Base-by-base conservation (phyloP, 106 monocot species). In the Dioscorea dumetorum region DNA sequence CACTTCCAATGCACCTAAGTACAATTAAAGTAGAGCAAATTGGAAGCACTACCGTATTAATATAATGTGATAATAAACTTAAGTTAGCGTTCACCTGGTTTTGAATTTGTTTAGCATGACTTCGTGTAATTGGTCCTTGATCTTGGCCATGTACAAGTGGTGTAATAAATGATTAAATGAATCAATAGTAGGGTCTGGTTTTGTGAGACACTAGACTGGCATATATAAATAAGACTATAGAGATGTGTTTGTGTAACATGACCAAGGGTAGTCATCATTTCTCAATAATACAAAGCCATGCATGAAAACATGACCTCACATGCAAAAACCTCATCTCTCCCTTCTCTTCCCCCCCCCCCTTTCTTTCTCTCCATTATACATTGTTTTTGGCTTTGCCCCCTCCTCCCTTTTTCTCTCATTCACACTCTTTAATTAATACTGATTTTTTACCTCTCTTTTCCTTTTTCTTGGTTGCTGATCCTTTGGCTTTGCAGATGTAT, bases 401-500 rank as follows among this genome's bases (percentile, higher is more conserved):
- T 66, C 52, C 58, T 48, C n/a, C 20, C 48, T 60, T 28, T 60
- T 62, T 67, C 28, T 66, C 59, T 78, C 34, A 28, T 34, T 22
- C 69, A 56, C 65, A 65, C 5, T 32, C 53, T 11, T 65, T 66
- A 67, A 68, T 53, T 72, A 33, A 52, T 32, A n/a, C n/a, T n/a
- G n/a, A n/a, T n/a, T n/a, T 22, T 48, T 78, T 70, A n/a, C n/a
- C n/a, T n/a, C n/a, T n/a, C n/a, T n/a, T n/a, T n/a, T n/a, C n/a
- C n/a, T n/a, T n/a, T n/a, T n/a, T n/a, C n/a, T n/a, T n/a, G n/a
- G n/a, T n/a, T n/a, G 50, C 12, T 14, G 8, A 65, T 52, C 49
- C 57, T 33, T 52, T 57, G 58, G 63, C 48, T 57, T 50, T 68
- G 69, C 88, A 94, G 94, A 94, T 94, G 94, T 94, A 94, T 80